A percentile compares a stretch with the other conserved stretches of the same genome.
Conservation (phyloP, 331 rosid species). For the Rosa hybrid region DNA sequence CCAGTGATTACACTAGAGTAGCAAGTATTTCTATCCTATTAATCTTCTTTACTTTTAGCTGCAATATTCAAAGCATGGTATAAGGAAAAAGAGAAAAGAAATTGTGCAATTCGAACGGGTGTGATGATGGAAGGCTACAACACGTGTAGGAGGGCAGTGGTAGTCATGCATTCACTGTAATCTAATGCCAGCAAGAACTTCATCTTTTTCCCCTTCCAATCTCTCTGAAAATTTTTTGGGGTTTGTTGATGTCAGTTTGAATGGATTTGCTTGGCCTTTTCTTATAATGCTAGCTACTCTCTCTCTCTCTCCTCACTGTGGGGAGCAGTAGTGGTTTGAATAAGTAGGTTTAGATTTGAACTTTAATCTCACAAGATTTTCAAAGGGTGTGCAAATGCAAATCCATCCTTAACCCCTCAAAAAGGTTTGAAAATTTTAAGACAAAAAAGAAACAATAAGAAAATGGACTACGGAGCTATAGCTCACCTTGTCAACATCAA, state of each 20-base stretch:
- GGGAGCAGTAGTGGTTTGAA: constrained; percentile 41
- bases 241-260: constrained; percentile 52
- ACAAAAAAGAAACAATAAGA: constrained; percentile 5
- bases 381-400: constrained; percentile 12
- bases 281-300: constrained; percentile 32
- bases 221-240: constrained; percentile 37
- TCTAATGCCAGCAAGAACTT: constrained; percentile 32
- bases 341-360: constrained; percentile 50
- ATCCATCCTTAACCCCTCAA: constrained; percentile 22
- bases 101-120: constrained; percentile 24
- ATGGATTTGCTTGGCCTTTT: constrained; percentile 58
- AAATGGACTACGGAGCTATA: not conserved
- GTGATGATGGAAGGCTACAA: constrained; percentile 34
- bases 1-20: too few species aligned
- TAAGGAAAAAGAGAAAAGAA: not conserved
- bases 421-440: constrained; percentile 30
- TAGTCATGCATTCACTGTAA: constrained; percentile 29
- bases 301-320: constrained; percentile 31
- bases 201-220: constrained; percentile 27
- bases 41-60: not conserved
- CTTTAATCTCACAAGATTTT: constrained; percentile 38
- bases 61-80: not conserved
- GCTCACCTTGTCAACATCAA: constrained; percentile 13
- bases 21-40: too few species aligned
- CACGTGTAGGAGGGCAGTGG: constrained; percentile 38